Base-by-base conservation (phyloP, 2,329 filamentous ascomycete species). In the Fusarium algeriense region DNA sequence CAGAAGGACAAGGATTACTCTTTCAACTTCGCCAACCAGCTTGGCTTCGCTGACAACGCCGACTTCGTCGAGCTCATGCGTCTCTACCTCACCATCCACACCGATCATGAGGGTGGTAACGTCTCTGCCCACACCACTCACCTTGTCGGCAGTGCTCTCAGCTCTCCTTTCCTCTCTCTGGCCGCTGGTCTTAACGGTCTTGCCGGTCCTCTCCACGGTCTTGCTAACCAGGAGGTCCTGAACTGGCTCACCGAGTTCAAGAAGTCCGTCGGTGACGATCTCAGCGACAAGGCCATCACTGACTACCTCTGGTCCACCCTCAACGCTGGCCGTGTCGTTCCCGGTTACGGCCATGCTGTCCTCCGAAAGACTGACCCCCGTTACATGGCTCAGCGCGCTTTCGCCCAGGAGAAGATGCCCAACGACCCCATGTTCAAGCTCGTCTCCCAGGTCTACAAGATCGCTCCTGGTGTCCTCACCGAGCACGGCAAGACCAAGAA, bases 401-500 rank as follows among this genome's bases (percentile, higher is more conserved):
- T 99, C 79, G 96, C 95, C 73, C 93, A 95, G 77, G 81, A 93
- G 87, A 93, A 98, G 83, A 91, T 98, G 83, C 93, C 95, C 81
- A 89, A 97, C 80, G 96, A 98, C 89, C 95, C 95, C 80, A 97
- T 99, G 95, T 99, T 98, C 93, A 94, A 99, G 91, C 93, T 99
- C 77, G 96, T 99, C 87, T 97, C 93, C 90, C 96, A 99, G 88
- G 96, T 99, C 78, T 99, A 98, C 93, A 99, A 99, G 93, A 98
- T 99, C 79, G 96, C 96, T 74, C 96, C 96, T 74, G 93, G 92
- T 80, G 96, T 99, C 79, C 89, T 99, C 83, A 99, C 96, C 76
- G 94, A 99, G 91, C 96, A 99, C 88, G 96, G 96, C 87, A 99
- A 99, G 93, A 98, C 95, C 89, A 98, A 98, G 93, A 98, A 98